Evolutionary conservation across 345 rosid species (phyloP).

Genomic region (Salix suchowensis): DNA sequence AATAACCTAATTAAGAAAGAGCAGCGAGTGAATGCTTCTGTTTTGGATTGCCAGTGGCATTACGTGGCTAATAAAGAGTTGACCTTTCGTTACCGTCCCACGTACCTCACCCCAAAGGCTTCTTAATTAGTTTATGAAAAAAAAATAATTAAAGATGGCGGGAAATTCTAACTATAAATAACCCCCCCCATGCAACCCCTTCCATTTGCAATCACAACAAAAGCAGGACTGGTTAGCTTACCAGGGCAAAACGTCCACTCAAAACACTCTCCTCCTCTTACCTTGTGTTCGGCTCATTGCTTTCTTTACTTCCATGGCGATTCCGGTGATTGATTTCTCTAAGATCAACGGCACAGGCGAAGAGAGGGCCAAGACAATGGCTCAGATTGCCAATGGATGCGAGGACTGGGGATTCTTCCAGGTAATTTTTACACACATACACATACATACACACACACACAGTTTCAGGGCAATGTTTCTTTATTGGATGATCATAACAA

Average conservation of each 20-base stretch:
- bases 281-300: background rate
- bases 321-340: slow-evolving; percentile 90
- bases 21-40: slow-evolving; percentile 10
- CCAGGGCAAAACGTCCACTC: background rate
- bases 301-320: slow-evolving; percentile 46
- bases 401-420: slow-evolving; percentile 95
- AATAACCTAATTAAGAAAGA: background rate
- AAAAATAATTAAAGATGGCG: slow-evolving; percentile 4
- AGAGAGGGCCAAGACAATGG: slow-evolving; percentile 57
- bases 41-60: slow-evolving; percentile 8
- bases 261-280: background rate
- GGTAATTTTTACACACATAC: slow-evolving; percentile 26
- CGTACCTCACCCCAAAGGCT: slow-evolving; percentile 11
- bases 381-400: slow-evolving; percentile 67
- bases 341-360: slow-evolving; percentile 51
- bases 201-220: background rate
- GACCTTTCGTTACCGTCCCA: slow-evolving; percentile 34
- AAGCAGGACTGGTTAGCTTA: background rate
- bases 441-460: too few species aligned
- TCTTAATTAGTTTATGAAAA: background rate
- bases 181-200: background rate
- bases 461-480: background rate
- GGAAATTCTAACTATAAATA: slow-evolving; percentile 33
- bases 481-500: background rate
- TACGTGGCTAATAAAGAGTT: slow-evolving; percentile 13